Evolutionary conservation across 495 filamentous ascomycete species (phyloP), one percentile per base, ranked within the genome.

Genomic region (Neurospora intermedia): DNA sequence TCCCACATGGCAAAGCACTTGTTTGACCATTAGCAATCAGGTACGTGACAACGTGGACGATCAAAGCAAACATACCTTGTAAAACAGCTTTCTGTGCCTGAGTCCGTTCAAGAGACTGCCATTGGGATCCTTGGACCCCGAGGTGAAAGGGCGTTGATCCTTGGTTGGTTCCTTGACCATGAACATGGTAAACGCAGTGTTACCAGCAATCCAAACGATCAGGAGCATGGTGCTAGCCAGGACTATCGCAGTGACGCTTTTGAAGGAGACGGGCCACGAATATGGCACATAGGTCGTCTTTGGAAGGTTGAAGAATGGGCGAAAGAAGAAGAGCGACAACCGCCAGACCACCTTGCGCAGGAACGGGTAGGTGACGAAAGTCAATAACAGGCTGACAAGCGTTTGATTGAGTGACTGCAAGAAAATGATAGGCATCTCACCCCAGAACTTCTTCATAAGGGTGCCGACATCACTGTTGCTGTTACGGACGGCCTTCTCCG

Each of bases 1-100:
- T 99, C 96, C 92, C 94, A 96, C 83, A 97, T 93, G 35, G 96
- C 95, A 79, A 95, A 95, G 5, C 88, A 83, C 83, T 93, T 83
- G 13, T 3, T 16, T 66, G 69, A 39, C 7, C 16, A 72, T 83
- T 75, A 83, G 79, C 74, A 38, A 69, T 27, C 35, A 35, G 9
- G 23, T n/a, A 3, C 18, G 15, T 13, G n/a, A 41, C 16, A 27
- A 11, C 39, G 13, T 40, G 13, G 41, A 27, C 42, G 59, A 43
- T 13, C 11, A 59, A 45, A 38, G 75, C 59, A 35, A 72, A 78
- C 83, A 76, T 84, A 87, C 90, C 82, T 82, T 87, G 45, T 87
- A 84, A n/a, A 88, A 77, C 48, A 88, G 82, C 74, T 91, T 93
- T 80, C 88, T 94, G 23, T 91, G 88, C 74, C 90, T 93, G 69